phyloP scores from a whole-genome alignment of 139 green algal species.

The Marvania coccoides region DNA sequence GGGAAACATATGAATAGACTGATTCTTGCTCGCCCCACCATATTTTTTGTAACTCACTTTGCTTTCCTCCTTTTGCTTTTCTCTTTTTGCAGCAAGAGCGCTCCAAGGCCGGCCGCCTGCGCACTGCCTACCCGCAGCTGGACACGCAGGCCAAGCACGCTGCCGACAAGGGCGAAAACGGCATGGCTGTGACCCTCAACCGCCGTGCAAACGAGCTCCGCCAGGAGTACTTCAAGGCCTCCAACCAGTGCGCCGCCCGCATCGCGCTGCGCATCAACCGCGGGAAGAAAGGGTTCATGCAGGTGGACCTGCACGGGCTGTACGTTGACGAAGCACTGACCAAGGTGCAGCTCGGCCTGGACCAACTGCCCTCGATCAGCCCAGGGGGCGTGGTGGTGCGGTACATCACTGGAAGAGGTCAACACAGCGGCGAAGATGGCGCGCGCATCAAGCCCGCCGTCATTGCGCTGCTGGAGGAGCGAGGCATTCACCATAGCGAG shows the following conservation, averaged over 20 bases:
- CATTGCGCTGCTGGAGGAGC: background rate
- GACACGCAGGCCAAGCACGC: background rate
- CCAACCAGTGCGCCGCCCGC: background rate
- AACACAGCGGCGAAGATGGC: slow-evolving; percentile 5
- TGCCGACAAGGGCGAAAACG: background rate
- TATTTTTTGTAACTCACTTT: no score
- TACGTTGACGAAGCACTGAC: slow-evolving; percentile 1
- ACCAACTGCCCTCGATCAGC: background rate
- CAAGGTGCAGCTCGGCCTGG: background rate
- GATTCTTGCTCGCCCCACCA: no score
- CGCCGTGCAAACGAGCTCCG: background rate
- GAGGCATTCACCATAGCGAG: background rate
- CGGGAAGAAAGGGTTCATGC: no score
- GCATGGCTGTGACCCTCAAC: background rate
- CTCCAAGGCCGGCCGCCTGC: background rate
- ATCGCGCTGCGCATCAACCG: slow-evolving; percentile 3
- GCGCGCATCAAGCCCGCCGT: slow-evolving; percentile 8
- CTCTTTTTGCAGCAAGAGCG: slow-evolving; percentile 18
- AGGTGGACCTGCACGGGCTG: slow-evolving; percentile 10
- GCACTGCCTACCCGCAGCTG: background rate
- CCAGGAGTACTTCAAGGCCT: slow-evolving; percentile 4
- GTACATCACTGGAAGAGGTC: slow-evolving; percentile 17
- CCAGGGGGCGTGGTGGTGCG: slow-evolving; percentile 9
- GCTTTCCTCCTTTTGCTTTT: no score
- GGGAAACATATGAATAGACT: no score